phyloP scores from a whole-genome alignment of 345 rosid species.

The Angophora floribunda region DNA sequence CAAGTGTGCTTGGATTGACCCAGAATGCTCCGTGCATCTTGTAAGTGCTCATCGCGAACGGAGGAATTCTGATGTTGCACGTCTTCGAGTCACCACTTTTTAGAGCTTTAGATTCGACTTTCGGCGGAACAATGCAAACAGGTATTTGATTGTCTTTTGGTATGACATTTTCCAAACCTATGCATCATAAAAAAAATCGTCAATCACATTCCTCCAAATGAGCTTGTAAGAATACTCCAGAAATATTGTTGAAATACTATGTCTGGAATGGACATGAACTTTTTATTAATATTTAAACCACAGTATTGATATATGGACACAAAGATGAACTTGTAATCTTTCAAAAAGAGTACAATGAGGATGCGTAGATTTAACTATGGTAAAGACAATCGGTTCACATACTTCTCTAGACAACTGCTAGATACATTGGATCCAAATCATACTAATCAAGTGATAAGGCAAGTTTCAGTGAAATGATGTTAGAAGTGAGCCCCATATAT shows the following conservation, averaged over 20 bases:
- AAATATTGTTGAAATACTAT: not conserved
- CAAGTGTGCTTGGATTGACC: slow-evolving; percentile 18
- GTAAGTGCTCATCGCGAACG: slow-evolving; percentile 29
- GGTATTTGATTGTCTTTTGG: not conserved
- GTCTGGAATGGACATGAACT: not conserved
- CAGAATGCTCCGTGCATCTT: slow-evolving; percentile 21
- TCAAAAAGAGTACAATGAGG: not conserved
- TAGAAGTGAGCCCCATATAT: not conserved
- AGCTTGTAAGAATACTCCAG: not conserved
- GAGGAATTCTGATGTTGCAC: not conserved
- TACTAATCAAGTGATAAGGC: not conserved
- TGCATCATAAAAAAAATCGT: not conserved
- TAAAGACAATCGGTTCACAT: not conserved
- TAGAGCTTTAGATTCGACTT: not conserved
- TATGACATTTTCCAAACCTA: not conserved
- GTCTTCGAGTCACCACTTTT: not conserved
- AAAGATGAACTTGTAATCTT: not conserved
- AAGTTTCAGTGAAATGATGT: not conserved
- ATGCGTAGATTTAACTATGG: fast-evolving
- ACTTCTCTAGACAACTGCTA: not conserved
- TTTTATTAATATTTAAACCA: not conserved
- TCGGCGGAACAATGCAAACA: not conserved
- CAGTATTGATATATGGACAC: not conserved
- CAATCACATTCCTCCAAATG: not conserved
- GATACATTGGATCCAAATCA: not conserved